A percentile compares a stretch with the other conserved stretches of the same genome.
Conservation (phyloP, 306 rosid species). For the Oxytropis ochrocephala region DNA sequence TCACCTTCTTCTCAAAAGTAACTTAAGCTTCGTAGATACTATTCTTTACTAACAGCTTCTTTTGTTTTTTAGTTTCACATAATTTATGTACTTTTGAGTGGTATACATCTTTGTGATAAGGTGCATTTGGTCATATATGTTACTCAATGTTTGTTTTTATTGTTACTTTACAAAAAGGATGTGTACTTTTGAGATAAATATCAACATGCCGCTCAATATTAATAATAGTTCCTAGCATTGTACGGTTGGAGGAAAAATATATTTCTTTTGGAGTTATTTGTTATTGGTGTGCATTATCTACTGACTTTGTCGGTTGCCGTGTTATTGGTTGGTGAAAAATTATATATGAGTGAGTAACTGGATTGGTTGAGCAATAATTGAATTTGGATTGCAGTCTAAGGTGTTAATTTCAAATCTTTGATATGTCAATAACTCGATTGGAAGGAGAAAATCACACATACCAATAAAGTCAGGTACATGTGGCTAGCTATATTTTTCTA, state of each 20-base stretch:
- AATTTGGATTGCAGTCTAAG: too few species aligned
- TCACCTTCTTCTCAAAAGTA: constrained; percentile 13
- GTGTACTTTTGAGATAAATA: constrained; percentile 16
- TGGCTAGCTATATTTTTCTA: too few species aligned
- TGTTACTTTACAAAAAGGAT: neutral
- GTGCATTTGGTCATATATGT: neutral
- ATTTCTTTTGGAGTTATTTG: too few species aligned
- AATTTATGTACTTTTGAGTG: constrained; percentile 14
- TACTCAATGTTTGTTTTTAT: constrained; percentile 1
- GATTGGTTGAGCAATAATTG: too few species aligned
- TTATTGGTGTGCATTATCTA: too few species aligned
- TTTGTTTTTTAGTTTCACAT: constrained; percentile 13
- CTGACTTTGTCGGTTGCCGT: too few species aligned
- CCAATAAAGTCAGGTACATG: too few species aligned
- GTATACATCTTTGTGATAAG: constrained; percentile 12
- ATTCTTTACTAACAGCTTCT: neutral
- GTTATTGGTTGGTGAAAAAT: too few species aligned
- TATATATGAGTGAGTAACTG: too few species aligned
- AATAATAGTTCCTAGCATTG: neutral
- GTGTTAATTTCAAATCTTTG: too few species aligned
- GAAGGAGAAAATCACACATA: too few species aligned
- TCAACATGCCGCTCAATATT: neutral
- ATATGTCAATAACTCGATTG: too few species aligned
- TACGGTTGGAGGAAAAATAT: neutral
- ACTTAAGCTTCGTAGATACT: neutral